Evolutionary conservation across 2,329 filamentous ascomycete species (phyloP).

Genomic region (Beauveria bassiana): DNA sequence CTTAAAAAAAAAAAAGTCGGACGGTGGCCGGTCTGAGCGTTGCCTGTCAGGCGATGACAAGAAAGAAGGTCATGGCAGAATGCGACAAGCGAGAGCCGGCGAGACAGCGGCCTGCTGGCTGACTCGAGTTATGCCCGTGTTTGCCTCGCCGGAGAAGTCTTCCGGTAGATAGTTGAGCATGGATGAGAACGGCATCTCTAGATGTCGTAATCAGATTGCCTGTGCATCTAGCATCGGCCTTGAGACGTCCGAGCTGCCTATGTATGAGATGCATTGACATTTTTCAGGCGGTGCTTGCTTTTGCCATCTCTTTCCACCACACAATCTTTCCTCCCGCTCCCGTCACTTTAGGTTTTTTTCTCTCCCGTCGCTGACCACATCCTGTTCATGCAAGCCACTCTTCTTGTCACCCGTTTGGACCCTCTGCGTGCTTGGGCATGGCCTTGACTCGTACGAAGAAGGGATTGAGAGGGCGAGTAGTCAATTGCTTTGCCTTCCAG

Average conservation of each 20-base stretch:
- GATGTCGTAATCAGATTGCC: not conserved
- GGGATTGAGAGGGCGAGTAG: not conserved
- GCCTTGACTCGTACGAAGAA: not conserved
- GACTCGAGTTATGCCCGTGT: not conserved
- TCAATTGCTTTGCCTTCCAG: too few species aligned
- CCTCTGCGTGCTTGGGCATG: not conserved
- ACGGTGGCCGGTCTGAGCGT: slow-evolving; percentile 2
- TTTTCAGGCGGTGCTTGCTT: not conserved
- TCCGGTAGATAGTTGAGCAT: not conserved
- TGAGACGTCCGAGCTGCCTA: not conserved
- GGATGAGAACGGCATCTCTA: not conserved
- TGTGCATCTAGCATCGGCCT: not conserved
- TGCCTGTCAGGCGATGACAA: not conserved
- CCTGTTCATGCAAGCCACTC: slow-evolving; percentile 1
- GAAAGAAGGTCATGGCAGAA: not conserved
- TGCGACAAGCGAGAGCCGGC: not conserved
- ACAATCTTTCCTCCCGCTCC: not conserved
- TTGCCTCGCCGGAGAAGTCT: too few species aligned
- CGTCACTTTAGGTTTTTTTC: not conserved
- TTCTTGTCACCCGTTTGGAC: not conserved
- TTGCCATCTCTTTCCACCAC: slow-evolving; percentile 6
- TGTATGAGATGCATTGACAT: not conserved
- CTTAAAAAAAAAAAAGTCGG: not conserved
- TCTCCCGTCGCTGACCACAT: not conserved
- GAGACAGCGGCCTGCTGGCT: not conserved